These are phyloP conservation scores for Penicillium cataractarum DNA, from an alignment of 495 filamentous ascomycete species.

Conservation along the genomic window DNA sequence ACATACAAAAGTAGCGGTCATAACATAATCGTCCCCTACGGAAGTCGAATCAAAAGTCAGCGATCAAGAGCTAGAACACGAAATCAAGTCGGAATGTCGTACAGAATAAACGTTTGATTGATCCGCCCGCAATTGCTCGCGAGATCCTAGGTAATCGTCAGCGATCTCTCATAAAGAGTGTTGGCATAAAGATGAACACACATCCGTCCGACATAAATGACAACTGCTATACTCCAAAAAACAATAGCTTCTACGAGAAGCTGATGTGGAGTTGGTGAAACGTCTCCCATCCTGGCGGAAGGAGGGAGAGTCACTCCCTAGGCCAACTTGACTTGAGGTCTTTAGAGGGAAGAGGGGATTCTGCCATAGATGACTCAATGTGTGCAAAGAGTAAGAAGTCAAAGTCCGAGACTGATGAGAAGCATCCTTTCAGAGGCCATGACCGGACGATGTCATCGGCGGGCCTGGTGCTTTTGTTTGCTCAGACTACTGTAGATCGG, in stretches of 20 bases:
- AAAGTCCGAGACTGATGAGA: not conserved
- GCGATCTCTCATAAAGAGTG: not conserved
- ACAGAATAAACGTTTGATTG: constrained; percentile 41
- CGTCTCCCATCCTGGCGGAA: constrained; percentile 36
- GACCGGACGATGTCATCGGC: not conserved
- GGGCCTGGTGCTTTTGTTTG: not conserved
- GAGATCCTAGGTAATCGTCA: constrained; percentile 29
- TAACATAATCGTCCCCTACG: constrained; percentile 60
- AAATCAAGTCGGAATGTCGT: constrained; percentile 38
- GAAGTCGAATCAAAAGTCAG: not conserved
- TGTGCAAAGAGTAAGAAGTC: not conserved
- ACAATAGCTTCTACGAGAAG: constrained; percentile 37
- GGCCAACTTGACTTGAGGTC: not conserved
- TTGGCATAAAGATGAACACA: constrained; percentile 16
- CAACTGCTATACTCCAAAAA: constrained; percentile 40
- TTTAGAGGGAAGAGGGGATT: not conserved
- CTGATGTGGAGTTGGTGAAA: constrained; percentile 38
- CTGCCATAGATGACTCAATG: not conserved
- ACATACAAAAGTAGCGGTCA: constrained; percentile 58
- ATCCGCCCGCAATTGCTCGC: constrained; percentile 38
- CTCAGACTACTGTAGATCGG: not conserved
- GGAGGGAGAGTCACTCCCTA: constrained; percentile 9
- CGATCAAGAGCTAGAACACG: not conserved
- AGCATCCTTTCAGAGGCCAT: constrained; percentile 12
- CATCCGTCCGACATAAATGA: constrained; percentile 40